These are phyloP conservation scores for Fraxinus albicans DNA, from an alignment of 305 asterid species.

Conservation along the genomic window DNA sequence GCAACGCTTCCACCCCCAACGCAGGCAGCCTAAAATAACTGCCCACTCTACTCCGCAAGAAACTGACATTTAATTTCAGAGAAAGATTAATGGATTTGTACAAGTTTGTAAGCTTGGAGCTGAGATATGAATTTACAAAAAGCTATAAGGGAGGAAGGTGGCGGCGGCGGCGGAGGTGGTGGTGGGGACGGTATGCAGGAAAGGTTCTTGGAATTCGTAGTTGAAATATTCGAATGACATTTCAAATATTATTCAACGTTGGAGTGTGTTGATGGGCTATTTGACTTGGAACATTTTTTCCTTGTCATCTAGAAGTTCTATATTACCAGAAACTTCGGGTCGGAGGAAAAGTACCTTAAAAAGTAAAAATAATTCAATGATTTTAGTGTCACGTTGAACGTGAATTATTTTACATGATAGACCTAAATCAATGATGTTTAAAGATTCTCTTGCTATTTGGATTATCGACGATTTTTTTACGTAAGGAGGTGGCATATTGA, in stretches of 20 bases:
- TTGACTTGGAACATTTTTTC: not conserved
- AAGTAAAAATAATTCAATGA: not conserved
- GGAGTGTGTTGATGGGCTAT: not conserved
- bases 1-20: conserved; percentile 99
- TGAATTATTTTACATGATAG: not conserved
- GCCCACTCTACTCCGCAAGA: conserved; percentile 83
- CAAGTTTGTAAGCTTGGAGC: not conserved
- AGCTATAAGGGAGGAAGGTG: not conserved
- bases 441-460: not conserved
- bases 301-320: not conserved
- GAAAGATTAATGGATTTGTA: not conserved
- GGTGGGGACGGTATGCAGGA: not conserved
- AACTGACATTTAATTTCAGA: conserved; percentile 56
- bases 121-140: not conserved
- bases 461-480: not conserved
- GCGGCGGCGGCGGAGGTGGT: not conserved
- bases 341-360: not conserved
- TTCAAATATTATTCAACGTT: not conserved
- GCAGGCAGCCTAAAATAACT: conserved; percentile 66
- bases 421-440: not conserved
- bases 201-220: not conserved
- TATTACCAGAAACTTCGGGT: not conserved
- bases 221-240: not conserved
- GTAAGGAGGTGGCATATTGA: not conserved
- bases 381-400: too few species aligned